Evolutionary conservation across 345 rosid genomes (phyloP).

Genomic region (Syzygium aqueum): DNA sequence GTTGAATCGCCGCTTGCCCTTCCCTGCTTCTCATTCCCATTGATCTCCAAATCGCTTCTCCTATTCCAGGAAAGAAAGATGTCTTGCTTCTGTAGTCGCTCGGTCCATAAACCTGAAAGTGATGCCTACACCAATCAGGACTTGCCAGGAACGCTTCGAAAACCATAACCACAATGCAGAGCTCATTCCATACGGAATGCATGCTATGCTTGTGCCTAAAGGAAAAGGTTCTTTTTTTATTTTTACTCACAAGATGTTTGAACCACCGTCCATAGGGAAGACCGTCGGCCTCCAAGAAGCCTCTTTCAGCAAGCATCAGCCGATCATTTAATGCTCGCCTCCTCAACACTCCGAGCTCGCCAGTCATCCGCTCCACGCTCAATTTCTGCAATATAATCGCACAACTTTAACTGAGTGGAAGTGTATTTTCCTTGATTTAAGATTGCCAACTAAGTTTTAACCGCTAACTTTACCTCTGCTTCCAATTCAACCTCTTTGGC

Average conservation of each 20-base stretch:
- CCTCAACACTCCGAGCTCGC: conserved; percentile 17
- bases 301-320: conserved; percentile 87
- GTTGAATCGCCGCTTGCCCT: conserved; percentile 32
- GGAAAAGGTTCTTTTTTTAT: not conserved
- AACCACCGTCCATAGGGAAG: conserved; percentile 75
- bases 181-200: not conserved
- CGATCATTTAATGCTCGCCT: conserved; percentile 68
- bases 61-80: conserved; percentile 71
- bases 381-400: conserved; percentile 34
- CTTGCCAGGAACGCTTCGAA: not conserved
- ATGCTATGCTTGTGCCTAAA: not conserved
- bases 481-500: conserved; percentile 51
- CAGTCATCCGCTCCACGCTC: conserved; percentile 17
- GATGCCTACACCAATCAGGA: not conserved
- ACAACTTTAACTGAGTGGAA: not conserved
- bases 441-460: not conserved
- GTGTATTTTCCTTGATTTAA: not conserved
- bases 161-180: not conserved
- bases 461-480: conserved; percentile 35
- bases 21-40: conserved; percentile 1
- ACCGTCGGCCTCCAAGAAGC: conserved; percentile 77
- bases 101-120: conserved; percentile 72
- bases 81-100: conserved; percentile 46
- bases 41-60: conserved; percentile 45
- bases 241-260: conserved; percentile 78